Conservation (phyloP, 208 protist species). For the Tritrichomonas musculus region DNA sequence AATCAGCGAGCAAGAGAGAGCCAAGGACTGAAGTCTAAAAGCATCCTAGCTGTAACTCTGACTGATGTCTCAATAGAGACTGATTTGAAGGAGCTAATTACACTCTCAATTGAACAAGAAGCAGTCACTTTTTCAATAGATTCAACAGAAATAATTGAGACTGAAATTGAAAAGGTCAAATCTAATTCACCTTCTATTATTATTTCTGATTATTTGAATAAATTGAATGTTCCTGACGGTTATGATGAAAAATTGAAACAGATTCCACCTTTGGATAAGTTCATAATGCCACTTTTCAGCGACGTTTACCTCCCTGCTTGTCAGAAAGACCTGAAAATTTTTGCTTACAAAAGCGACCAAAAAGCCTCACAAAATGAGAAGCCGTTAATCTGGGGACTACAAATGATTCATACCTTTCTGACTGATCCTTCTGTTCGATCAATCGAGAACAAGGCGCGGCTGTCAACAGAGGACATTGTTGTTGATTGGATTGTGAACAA, state of each 20-base stretch:
- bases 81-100: too few species aligned
- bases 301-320: background rate
- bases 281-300: background rate
- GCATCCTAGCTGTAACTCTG: too few species aligned
- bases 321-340: background rate
- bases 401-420: slow-evolving; percentile 1
- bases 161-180: too few species aligned
- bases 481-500: background rate
- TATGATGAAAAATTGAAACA: background rate
- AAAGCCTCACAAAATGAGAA: background rate
- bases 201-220: too few species aligned
- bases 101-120: too few species aligned
- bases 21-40: too few species aligned
- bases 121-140: too few species aligned
- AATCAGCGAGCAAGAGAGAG: too few species aligned
- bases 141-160: too few species aligned
- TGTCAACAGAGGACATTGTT: background rate
- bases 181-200: too few species aligned
- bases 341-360: background rate
- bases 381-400: background rate
- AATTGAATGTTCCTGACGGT: too few species aligned
- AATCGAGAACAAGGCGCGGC: background rate
- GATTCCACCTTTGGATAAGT: background rate
- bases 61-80: too few species aligned
- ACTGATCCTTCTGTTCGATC: background rate